Base-by-base conservation (phyloP, 495 filamentous ascomycete species). In the Trichocladium uniseriatum region DNA sequence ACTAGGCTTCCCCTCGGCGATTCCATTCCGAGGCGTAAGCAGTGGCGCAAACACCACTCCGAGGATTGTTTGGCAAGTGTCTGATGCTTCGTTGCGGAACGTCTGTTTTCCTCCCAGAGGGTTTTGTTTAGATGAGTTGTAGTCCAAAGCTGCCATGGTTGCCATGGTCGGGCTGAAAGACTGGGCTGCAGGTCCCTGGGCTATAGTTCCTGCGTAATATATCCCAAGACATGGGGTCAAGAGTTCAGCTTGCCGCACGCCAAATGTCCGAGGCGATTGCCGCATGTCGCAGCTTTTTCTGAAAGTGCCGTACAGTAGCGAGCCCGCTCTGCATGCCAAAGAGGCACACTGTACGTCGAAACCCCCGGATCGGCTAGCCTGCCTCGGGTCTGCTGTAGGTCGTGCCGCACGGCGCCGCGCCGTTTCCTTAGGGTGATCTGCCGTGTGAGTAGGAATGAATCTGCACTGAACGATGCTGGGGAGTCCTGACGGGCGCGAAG, bases 281-380 rank as follows among this genome's bases (percentile, higher is more conserved):
- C 16, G 9, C 37, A 19, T 19, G 16, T 8, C 37, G 16, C 7
- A 20, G 19, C 2, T 13, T 6, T 24, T 13, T 19, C 36, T 45
- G 24, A 51, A 45, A 51, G 48, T 51, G 48, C 48, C 40, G 39
- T 51, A 44, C 40, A 44, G 40, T 15, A 44, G 48, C 40, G 48
- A 51, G 48, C 11, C 3, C 8, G 24, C 27, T 18, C 24, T 39
- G 39, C 48, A 38, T 51, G 22, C 31, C 48, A 29, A 28, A 18
- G 4, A 18, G 8, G 9, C 1, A 20, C 8, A 18, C n/a, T 18
- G 13, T n/a, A n/a, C n/a, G 35, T 18, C 9, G 27, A n/a, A 5
- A 18, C 35, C 35, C 35, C 16, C 4, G 14, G 35, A 13, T 13
- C 14, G 13, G 35, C 27, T 10, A 29, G 10, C 10, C 10, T 29